Evolutionary conservation across 257 asterid species (phyloP), one percentile per base, ranked within the genome.

Genomic region (Verbascum thapsus): DNA sequence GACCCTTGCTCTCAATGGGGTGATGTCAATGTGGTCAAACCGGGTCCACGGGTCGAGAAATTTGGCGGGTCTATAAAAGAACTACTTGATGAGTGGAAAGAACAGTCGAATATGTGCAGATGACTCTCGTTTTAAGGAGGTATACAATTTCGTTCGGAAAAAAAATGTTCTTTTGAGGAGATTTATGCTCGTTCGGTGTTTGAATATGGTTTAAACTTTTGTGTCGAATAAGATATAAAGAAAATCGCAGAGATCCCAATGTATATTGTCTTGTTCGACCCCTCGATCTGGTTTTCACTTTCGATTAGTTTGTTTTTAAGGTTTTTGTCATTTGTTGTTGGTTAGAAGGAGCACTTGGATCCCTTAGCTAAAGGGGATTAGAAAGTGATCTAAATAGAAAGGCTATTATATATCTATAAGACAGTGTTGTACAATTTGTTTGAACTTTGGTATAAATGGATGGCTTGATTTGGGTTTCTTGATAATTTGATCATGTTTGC

Each of bases 1-100:
- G 98, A 90, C 68, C 99, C 98, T 4, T 94, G 99, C 53, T 81
- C 96, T 0, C 81, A 76, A 56, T 94, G 98, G 99, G 95, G 91
- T 18, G 87, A 85, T 32, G 86, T 90, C 19, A 90, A 90, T 67
- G 83, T 80, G 16, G 72, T 90, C 17, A 85, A 80, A 68, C 79
- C 96, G 1, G 91, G 99, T 6, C 83, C 84, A 23, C 87, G 64
- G 22, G 83, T 80, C 19, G 79, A 76, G 82, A 72, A 40, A 58
- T 58, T 94, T 19, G 76, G 74, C 1, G 76, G 74, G 66, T 80
- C 88, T 18, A 57, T 94, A 38, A 77, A 72, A 64, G 75, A 61
- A 61, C 79, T 81, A 68, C 78, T 94, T 4, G 72, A 64, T 6
- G 85, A 79, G 30, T 66, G 77, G 86, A 80, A 71, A 5, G 72